These are phyloP conservation scores for Wallacemonas sp. DNA, from an alignment of 208 protist species.

Conservation along the genomic window DNA sequence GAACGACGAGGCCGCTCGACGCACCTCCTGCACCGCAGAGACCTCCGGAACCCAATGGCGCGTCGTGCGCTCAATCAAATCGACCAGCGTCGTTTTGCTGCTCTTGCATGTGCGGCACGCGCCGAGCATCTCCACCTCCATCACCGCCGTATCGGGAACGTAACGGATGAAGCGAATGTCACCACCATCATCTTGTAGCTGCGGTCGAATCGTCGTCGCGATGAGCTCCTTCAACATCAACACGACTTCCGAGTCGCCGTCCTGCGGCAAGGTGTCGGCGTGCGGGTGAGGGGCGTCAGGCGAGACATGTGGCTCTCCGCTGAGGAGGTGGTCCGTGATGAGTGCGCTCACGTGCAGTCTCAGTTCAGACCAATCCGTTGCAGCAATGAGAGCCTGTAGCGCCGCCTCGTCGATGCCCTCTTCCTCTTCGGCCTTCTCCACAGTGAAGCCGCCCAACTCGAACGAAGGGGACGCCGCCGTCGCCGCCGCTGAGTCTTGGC, in stretches of 20 bases:
- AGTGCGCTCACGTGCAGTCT: slow-evolving; percentile 80
- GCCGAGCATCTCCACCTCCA: slow-evolving; percentile 90
- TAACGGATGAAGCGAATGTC: slow-evolving; percentile 87
- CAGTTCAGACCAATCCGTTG: slow-evolving; percentile 78
- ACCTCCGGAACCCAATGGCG: slow-evolving; percentile 92
- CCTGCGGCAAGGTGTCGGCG: slow-evolving; percentile 78
- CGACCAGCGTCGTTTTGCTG: slow-evolving; percentile 79
- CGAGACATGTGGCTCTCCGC: slow-evolving; percentile 68
- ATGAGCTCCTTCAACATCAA: slow-evolving; percentile 92
- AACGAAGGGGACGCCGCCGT: slow-evolving; percentile 13
- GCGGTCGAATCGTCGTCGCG: slow-evolving; percentile 74
- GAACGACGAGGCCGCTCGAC: slow-evolving; percentile 16
- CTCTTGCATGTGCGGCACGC: slow-evolving; percentile 87
- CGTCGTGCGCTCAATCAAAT: slow-evolving; percentile 90
- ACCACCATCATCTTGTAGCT: slow-evolving; percentile 91
- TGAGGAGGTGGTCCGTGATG: slow-evolving; percentile 83
- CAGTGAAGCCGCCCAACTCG: slow-evolving; percentile 35
- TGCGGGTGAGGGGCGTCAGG: slow-evolving; percentile 76
- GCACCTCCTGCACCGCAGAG: slow-evolving; percentile 53
- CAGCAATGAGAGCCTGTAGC: slow-evolving; percentile 53
- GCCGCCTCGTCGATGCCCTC: slow-evolving; percentile 51
- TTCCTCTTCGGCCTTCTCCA: slow-evolving; percentile 27
- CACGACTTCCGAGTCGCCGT: slow-evolving; percentile 84
- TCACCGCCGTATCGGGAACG: slow-evolving; percentile 38
- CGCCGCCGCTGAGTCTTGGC: neutral